phyloP scores from a whole-genome alignment of 495 filamentous ascomycete genomes.

The Penicillium tannophilum region DNA sequence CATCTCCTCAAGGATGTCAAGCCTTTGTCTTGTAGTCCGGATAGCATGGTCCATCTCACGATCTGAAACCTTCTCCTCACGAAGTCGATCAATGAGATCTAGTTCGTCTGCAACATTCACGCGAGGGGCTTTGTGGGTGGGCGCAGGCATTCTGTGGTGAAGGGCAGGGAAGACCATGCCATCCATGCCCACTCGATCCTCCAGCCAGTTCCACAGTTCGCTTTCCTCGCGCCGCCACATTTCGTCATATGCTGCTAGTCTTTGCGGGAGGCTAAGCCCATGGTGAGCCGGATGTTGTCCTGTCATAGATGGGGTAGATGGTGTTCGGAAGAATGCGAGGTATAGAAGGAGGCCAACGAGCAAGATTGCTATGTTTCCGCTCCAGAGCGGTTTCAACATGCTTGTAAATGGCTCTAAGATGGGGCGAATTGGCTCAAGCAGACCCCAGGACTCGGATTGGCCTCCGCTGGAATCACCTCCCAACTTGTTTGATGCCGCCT shows the following conservation, averaged over 20 bases:
- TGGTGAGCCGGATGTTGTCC: conserved; percentile 42
- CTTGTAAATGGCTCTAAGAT: conserved; percentile 71
- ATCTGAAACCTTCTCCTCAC: conserved; percentile 74
- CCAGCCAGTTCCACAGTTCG: conserved; percentile 94
- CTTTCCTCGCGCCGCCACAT: conserved; percentile 90
- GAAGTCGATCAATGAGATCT: conserved; percentile 48
- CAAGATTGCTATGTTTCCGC: conserved; percentile 60
- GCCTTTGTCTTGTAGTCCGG: conserved; percentile 76
- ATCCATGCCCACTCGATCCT: conserved; percentile 80
- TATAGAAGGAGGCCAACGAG: conserved; percentile 58
- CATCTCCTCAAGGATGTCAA: conserved; percentile 72
- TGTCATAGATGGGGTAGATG: conserved; percentile 44
- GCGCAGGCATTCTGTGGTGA: conserved; percentile 30
- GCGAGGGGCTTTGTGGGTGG: conserved; percentile 24
- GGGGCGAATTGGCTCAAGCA: conserved; percentile 74
- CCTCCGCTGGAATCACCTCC: conserved; percentile 44
- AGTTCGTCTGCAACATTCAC: conserved; percentile 34
- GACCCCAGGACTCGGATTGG: conserved; percentile 65
- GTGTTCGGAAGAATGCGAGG: conserved; percentile 58
- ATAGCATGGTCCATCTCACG: conserved; percentile 85
- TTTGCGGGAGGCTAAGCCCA: conserved; percentile 54
- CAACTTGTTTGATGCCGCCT: conserved; percentile 45
- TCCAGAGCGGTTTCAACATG: conserved; percentile 69
- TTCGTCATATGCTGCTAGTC: conserved; percentile 85
- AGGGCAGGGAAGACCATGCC: conserved; percentile 52